Conservation (phyloP, 2,329 filamentous ascomycete species). For the Beauveria sp. region DNA sequence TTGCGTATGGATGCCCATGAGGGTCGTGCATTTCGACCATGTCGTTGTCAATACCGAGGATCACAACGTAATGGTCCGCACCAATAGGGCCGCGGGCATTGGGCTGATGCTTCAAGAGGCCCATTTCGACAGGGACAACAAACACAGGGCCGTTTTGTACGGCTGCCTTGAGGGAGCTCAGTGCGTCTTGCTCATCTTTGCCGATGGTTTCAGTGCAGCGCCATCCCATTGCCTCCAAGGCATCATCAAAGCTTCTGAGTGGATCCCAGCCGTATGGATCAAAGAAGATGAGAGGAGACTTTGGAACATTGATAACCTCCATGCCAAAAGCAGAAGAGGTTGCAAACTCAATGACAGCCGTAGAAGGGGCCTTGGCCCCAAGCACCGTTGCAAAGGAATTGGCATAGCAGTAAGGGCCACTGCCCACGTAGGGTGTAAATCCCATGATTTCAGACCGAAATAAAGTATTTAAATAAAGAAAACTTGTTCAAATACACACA, state of each 20-base stretch:
- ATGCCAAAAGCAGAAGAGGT: slow-evolving; percentile 16
- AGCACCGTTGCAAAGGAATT: slow-evolving; percentile 16
- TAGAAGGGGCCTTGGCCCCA: slow-evolving; percentile 12
- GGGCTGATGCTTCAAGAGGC: slow-evolving; percentile 13
- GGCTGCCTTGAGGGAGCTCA: slow-evolving; percentile 9
- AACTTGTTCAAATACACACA: too few relatives aligned
- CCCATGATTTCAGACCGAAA: not conserved
- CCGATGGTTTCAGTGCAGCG: slow-evolving; percentile 8
- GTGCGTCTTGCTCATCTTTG: slow-evolving; percentile 12
- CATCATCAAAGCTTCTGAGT: slow-evolving; percentile 10
- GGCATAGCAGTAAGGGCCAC: slow-evolving; percentile 16
- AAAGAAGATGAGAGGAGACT: slow-evolving; percentile 13
- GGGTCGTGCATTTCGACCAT: slow-evolving; percentile 14
- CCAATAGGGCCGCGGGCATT: slow-evolving; percentile 13
- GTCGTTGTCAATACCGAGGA: slow-evolving; percentile 7
- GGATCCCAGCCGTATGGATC: slow-evolving; percentile 16
- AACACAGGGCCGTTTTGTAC: slow-evolving; percentile 14
- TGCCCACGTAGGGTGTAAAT: slow-evolving; percentile 14
- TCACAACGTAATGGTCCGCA: slow-evolving; percentile 16
- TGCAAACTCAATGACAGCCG: slow-evolving; percentile 16
- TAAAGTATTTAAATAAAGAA: too few relatives aligned
- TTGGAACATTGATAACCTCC: slow-evolving; percentile 14
- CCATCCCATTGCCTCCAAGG: slow-evolving; percentile 14
- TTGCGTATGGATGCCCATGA: slow-evolving; percentile 13
- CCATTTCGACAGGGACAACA: slow-evolving; percentile 16